Evolutionary conservation across 352 stramenopile genomes (phyloP), one percentile per base, ranked within the genome.

Genomic region (Phytopythium oedochilum): DNA sequence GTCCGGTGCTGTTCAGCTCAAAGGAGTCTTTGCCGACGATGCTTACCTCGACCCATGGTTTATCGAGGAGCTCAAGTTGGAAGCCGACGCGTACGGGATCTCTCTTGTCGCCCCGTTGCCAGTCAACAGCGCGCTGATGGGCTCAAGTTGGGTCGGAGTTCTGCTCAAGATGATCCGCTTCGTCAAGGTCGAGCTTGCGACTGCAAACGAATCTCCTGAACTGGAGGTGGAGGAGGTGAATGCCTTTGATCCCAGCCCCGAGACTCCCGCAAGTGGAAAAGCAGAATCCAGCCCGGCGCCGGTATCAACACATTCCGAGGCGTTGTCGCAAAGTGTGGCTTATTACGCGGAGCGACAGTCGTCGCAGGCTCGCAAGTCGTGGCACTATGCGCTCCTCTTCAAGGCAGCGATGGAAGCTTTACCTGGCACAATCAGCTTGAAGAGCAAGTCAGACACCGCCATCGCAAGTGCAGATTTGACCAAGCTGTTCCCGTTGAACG

Each of bases 321-420:
- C 15, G 23, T 18, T n/a, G 2, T n/a, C 42, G 14, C 42, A 59
- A 17, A 18, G 39, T 42, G 40, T 64, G 5, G 25, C 57, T 11
- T 70, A 62, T 23, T 85, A 80, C 20, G 61, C 56, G 23, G 67
- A 77, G 28, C 63, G 60, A 5, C 63, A 20, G 22, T 55, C 68
- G 25, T 55, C 58, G 5, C 70, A 64, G 20, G 53, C 61, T 12
- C 66, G 83, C 3, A 65, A 88, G 48, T 55, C 64, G 2, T 94
- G 84, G 84, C 71, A 86, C 61, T 94, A 94, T 34, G 84, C 80
- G 0, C 80, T 91, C 40, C 57, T 94, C 0, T 86, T 87, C 48
- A 83, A 79, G 49, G 66, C 76, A 0, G 63, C 81, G 3, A 83
- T 77, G 2, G 61, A 75, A 3, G 49, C 57, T 15, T 74, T 92